Base-by-base conservation (phyloP, 2,329 filamentous ascomycete genomes). In the Talaromyces sp. region DNA sequence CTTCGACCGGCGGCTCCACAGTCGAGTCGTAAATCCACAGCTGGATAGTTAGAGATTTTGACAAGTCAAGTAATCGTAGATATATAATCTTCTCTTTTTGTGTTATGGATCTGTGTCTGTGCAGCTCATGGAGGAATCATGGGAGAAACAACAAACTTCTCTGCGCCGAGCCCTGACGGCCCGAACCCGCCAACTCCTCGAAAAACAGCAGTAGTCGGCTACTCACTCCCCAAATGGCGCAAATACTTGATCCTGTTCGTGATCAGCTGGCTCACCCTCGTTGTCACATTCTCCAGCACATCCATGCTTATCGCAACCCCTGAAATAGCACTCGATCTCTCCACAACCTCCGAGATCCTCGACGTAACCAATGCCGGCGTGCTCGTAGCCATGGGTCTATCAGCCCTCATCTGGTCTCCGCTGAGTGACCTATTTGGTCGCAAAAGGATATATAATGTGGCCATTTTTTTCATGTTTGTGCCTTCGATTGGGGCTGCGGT, bases 281-380 rank as follows among this genome's bases (percentile, higher is more conserved):
- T 75, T 1, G 72, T 77, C 8, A 78, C 78, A 45, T 81, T 79
- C 67, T 78, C 76, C n/a, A 77, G 74, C 66, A 80, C 79, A 11
- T 77, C 78, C 3, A 67, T 81, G 19, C 70, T 81, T 13, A 74
- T 77, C 22, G 79, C 78, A 1, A 73, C 72, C 6, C 73, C 73
- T 13, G 78, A 81, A 67, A 81, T 81, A 63, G 74, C 77, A 3
- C 58, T 61, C 8, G 76, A 80, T 9, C 76, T 79, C 63, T 58
- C 68, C 11, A 80, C 77, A 0, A 75, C 75, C 0, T 60, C 70
- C 3, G 76, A 77, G 41, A 72, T 71, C 6, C 70, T 79, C 19
- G 75, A 77, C 67, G 68, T 75, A 13, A 77, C 74, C 19, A 79
- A 78, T 65, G 73, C 76, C 3, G 75, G 76, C 33, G 75, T 78